These are phyloP conservation scores for Cucumis cinereus DNA, from an alignment of 306 rosid species.

Conservation along the genomic window DNA sequence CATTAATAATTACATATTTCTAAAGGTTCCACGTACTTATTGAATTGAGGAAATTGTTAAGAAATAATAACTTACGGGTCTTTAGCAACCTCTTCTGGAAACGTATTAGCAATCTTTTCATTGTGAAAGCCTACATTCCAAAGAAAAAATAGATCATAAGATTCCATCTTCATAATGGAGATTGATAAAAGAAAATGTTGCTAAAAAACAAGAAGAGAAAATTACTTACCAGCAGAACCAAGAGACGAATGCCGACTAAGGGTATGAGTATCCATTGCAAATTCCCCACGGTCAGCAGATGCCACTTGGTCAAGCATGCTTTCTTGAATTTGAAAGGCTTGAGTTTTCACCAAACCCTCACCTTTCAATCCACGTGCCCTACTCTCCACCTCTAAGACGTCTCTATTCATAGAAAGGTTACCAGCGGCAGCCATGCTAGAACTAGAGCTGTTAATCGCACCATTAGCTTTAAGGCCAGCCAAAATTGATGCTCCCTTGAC, in stretches of 20 bases:
- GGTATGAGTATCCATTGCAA: constrained; percentile 18
- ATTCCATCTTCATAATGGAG: background rate
- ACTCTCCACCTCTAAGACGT: constrained; percentile 18
- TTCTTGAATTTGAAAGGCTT: constrained; percentile 26
- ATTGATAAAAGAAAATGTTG: background rate
- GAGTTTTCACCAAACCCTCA: constrained; percentile 23
- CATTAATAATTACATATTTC: background rate
- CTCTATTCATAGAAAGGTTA: constrained; percentile 22
- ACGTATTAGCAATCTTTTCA: constrained; percentile 25
- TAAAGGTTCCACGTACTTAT: background rate
- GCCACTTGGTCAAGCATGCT: constrained; percentile 24
- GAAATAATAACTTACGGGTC: constrained; percentile 23
- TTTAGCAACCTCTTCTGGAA: constrained; percentile 26
- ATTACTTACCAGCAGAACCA: constrained; percentile 20
- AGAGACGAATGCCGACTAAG: constrained; percentile 25
- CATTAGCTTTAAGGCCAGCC: constrained; percentile 17
- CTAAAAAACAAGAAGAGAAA: background rate
- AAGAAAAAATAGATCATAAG: constrained; percentile 2
- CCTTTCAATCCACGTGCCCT: constrained; percentile 17
- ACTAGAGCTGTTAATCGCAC: constrained; percentile 13
- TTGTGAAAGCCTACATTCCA: constrained; percentile 23
- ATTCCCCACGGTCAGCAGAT: constrained; percentile 23
- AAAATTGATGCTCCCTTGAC: constrained; percentile 19
- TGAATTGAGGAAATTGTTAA: background rate
- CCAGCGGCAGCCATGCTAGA: constrained; percentile 6